Evolutionary conservation across 345 rosid genomes (phyloP).

Genomic region (Pistacia vera): DNA sequence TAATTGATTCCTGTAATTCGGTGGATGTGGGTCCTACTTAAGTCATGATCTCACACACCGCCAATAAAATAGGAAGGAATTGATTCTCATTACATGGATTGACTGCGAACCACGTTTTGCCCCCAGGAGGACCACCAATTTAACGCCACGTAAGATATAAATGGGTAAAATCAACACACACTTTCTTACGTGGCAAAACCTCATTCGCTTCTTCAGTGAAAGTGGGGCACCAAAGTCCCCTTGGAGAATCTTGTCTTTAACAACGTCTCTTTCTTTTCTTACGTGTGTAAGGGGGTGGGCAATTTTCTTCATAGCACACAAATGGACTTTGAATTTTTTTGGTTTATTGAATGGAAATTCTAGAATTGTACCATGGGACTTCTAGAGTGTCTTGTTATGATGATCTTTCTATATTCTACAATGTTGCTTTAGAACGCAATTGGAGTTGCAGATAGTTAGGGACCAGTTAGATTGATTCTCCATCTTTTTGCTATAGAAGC

Average conservation of each 20-base stretch:
- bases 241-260: no score
- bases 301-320: no score
- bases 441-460: no score
- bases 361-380: background rate
- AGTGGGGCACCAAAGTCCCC: no score
- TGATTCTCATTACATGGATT: background rate
- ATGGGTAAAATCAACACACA: background rate
- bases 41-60: background rate
- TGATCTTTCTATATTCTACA: no score
- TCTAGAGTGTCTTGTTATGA: background rate
- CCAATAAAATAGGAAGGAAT: background rate
- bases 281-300: no score
- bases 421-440: no score
- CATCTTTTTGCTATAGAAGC: background rate
- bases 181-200: background rate
- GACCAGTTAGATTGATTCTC: no score
- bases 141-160: background rate
- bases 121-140: background rate
- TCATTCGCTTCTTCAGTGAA: no score
- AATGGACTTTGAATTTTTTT: no score
- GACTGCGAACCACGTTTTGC: slow-evolving; percentile 1
- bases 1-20: background rate
- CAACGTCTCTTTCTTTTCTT: no score
- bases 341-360: no score
- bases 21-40: slow-evolving; percentile 3